These are phyloP conservation scores for Yamadazyma atmosphaerica DNA, from an alignment of 1,139 yeast species.

Conservation along the genomic window DNA sequence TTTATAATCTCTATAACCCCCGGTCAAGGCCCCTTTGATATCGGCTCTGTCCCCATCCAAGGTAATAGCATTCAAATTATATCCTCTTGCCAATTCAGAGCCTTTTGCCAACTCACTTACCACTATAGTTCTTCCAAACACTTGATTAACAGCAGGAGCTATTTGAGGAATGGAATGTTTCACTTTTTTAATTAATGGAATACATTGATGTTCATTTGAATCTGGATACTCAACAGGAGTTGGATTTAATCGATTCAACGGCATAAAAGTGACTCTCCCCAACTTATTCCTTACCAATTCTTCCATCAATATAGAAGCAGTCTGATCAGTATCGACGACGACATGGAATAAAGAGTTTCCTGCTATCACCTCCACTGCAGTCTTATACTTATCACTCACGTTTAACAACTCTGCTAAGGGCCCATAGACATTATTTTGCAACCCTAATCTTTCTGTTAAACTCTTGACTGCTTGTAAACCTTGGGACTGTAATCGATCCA, in stretches of 20 bases:
- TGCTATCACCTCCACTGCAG: constrained; percentile 86
- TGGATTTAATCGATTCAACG: constrained; percentile 68
- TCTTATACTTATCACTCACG: constrained; percentile 79
- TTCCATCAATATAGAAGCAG: constrained; percentile 78
- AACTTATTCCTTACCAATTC: constrained; percentile 68
- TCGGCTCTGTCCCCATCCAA: constrained; percentile 91
- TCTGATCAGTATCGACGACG: constrained; percentile 84
- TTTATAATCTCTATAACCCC: constrained; percentile 80
- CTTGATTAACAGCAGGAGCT: constrained; percentile 68
- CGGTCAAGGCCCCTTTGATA: constrained; percentile 78
- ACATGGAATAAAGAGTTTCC: constrained; percentile 85
- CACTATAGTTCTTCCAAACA: constrained; percentile 80
- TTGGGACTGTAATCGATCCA: constrained; percentile 68
- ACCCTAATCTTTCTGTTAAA: constrained; percentile 55
- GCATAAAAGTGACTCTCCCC: constrained; percentile 91
- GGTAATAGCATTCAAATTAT: constrained; percentile 75
- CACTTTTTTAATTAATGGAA: constrained; percentile 76
- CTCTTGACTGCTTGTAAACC: constrained; percentile 70
- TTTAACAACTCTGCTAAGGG: constrained; percentile 80
- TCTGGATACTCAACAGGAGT: constrained; percentile 49
- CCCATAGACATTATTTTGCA: constrained; percentile 69
- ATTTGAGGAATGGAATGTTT: constrained; percentile 54
- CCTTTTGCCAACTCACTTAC: constrained; percentile 72
- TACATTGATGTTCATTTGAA: constrained; percentile 52
- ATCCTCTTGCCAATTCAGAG: constrained; percentile 61